A percentile compares a stretch with the other conserved stretches of the same genome.
These are phyloP conservation scores for Ganoderma sinense DNA, from an alignment of 1,284 basidiomycete species.

Conservation along the genomic window DNA sequence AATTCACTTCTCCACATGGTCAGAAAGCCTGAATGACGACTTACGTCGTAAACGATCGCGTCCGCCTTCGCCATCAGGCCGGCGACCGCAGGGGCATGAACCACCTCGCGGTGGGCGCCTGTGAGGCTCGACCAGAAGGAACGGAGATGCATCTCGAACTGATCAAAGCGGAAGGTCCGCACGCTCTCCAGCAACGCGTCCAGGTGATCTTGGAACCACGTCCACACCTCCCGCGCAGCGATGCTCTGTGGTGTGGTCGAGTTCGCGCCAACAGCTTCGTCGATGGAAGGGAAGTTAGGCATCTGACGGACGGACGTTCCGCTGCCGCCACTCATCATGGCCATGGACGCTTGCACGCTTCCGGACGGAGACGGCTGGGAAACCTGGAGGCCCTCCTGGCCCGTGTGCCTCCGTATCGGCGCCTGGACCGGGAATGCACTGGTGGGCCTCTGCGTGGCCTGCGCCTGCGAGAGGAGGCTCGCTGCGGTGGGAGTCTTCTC, in stretches of 20 bases:
- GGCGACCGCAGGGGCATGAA: conserved; percentile 86
- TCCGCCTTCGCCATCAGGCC: conserved; percentile 89
- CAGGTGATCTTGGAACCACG: conserved; percentile 87
- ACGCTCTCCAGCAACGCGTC: conserved; percentile 81
- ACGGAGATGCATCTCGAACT: conserved; percentile 85
- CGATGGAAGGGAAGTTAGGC: conserved; percentile 82
- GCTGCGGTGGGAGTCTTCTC: conserved; percentile 87
- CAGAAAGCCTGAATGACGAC: conserved; percentile 38
- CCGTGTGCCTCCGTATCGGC: conserved; percentile 75
- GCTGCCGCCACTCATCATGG: conserved; percentile 52
- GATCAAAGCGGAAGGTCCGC: conserved; percentile 80
- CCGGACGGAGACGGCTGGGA: conserved; percentile 61
- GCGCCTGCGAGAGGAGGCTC: conserved; percentile 77
- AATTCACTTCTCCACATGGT: conserved; percentile 10
- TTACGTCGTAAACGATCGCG: conserved; percentile 87
- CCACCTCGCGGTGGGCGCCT: conserved; percentile 82
- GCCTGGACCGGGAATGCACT: conserved; percentile 71
- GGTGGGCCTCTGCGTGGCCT: conserved; percentile 67
- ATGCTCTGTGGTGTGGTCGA: conserved; percentile 77
- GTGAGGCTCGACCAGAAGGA: conserved; percentile 82
- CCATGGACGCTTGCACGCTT: conserved; percentile 52
- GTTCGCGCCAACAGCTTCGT: conserved; percentile 79
- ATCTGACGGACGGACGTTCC: conserved; percentile 77
- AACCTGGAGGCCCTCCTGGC: conserved; percentile 58
- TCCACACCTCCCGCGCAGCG: conserved; percentile 84